phyloP scores from a whole-genome alignment of 2,329 filamentous ascomycete genomes.

The Penicillium sp. region DNA sequence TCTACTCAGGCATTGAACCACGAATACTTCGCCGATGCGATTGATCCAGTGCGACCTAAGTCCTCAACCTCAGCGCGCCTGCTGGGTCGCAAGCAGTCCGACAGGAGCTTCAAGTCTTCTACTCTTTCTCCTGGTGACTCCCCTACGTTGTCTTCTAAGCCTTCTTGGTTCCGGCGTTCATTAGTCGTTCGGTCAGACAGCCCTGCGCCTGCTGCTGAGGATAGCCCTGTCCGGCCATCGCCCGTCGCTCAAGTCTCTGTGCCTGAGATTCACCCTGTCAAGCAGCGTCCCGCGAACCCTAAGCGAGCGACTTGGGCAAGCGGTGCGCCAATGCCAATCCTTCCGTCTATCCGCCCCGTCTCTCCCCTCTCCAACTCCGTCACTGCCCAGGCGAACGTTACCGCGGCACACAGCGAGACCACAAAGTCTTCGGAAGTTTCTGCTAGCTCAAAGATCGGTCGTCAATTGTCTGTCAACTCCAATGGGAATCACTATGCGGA shows the following conservation, averaged over 20 bases:
- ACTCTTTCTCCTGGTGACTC: constrained; percentile 61
- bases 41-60: constrained; percentile 88
- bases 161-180: constrained; percentile 95
- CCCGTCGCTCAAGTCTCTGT: constrained; percentile 42
- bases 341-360: constrained; percentile 89
- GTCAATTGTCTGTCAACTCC: constrained; percentile 88
- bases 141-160: constrained; percentile 67
- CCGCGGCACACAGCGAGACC: constrained; percentile 54
- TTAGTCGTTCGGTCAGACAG: constrained; percentile 76
- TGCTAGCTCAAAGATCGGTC: constrained; percentile 80
- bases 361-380: constrained; percentile 95
- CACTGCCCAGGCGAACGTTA: constrained; percentile 77
- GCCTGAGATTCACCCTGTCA: constrained; percentile 46
- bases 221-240: constrained; percentile 39
- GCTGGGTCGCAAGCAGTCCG: constrained; percentile 84
- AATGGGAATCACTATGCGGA: constrained; percentile 91
- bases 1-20: constrained; percentile 92
- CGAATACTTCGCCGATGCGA: constrained; percentile 88
- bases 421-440: constrained; percentile 25
- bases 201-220: constrained; percentile 55
- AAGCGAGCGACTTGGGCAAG: constrained; percentile 96
- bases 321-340: constrained; percentile 84
- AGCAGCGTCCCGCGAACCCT: constrained; percentile 56
- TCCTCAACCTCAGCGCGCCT: constrained; percentile 74
- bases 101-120: constrained; percentile 61